Percentiles rank a stretch among this genome's conserved stretches.
phyloP scores from a whole-genome alignment of 306 rosid species.

The Abrus pulchellus region DNA sequence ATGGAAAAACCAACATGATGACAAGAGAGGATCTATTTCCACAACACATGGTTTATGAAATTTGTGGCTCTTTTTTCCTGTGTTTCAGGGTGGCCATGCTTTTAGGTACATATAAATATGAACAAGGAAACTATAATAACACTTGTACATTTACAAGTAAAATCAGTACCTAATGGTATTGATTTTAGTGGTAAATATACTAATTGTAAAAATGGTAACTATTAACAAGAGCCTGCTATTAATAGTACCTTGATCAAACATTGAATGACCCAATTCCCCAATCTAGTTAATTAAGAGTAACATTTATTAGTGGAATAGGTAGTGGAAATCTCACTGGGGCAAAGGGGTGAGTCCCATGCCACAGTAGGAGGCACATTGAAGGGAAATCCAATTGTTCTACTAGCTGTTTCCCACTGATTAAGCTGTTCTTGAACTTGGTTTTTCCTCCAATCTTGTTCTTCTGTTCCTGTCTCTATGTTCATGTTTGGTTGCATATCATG shows the following conservation, averaged over 20 bases:
- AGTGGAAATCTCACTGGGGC: constrained; percentile 68
- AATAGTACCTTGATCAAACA: neutral
- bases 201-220: constrained; percentile 25
- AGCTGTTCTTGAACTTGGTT: constrained; percentile 20
- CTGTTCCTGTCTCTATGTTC: constrained; percentile 35
- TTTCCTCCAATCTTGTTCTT: constrained; percentile 47
- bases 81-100: neutral
- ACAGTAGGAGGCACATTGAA: constrained; percentile 54
- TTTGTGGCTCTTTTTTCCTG: neutral
- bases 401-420: constrained; percentile 55
- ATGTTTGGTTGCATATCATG: constrained; percentile 57
- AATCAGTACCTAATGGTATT: constrained; percentile 50
- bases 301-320: constrained; percentile 64
- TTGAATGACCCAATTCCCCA: neutral
- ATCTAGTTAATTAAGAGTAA: constrained; percentile 44
- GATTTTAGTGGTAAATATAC: constrained; percentile 62
- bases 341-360: constrained; percentile 64
- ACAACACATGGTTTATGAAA: neutral
- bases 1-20: neutral
- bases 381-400: constrained; percentile 66
- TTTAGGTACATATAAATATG: constrained; percentile 37
- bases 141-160: constrained; percentile 56
- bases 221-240: neutral
- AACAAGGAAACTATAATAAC: neutral
- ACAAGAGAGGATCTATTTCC: neutral